Conservation (phyloP, 768 basidiomycete genomes). For the Chlorophyllum brunneum region DNA sequence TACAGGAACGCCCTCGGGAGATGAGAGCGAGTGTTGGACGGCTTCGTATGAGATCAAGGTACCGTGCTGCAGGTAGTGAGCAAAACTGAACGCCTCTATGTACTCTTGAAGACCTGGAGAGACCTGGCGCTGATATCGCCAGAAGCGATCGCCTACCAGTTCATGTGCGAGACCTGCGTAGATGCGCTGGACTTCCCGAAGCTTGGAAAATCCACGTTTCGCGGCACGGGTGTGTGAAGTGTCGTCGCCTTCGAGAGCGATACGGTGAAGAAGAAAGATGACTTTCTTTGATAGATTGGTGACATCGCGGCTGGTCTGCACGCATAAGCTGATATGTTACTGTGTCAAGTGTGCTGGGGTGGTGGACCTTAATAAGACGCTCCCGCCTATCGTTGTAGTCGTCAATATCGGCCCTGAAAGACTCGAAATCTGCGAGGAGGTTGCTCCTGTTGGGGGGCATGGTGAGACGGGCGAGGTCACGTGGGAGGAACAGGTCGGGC, state of each 20-base stretch:
- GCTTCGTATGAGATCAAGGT: constrained; percentile 63
- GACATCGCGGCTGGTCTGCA: constrained; percentile 77
- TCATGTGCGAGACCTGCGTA: constrained; percentile 63
- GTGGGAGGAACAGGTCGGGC: not conserved
- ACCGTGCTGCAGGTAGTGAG: constrained; percentile 74
- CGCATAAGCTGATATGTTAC: not conserved
- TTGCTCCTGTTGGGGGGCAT: constrained; percentile 15
- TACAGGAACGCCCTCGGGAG: constrained; percentile 61
- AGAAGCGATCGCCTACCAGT: constrained; percentile 65
- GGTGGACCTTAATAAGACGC: constrained; percentile 77
- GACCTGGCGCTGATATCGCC: constrained; percentile 71
- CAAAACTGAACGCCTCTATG: constrained; percentile 89
- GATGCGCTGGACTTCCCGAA: constrained; percentile 60
- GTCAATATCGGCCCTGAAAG: constrained; percentile 73
- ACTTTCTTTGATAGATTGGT: constrained; percentile 90
- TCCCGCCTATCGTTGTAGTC: constrained; percentile 85
- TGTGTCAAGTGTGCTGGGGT: constrained; percentile 7
- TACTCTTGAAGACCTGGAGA: constrained; percentile 91
- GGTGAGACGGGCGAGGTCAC: constrained; percentile 8
- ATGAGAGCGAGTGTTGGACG: constrained; percentile 62
- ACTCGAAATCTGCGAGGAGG: constrained; percentile 42
- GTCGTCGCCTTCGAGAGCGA: constrained; percentile 35
- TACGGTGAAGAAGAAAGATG: constrained; percentile 89
- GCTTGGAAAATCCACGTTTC: constrained; percentile 50
- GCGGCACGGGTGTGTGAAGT: constrained; percentile 35